Percentiles rank a stretch among this genome's conserved stretches.
These are phyloP conservation scores for Lophiostoma macrostomum DNA, from an alignment of 495 filamentous ascomycete genomes.

Conservation along the genomic window DNA sequence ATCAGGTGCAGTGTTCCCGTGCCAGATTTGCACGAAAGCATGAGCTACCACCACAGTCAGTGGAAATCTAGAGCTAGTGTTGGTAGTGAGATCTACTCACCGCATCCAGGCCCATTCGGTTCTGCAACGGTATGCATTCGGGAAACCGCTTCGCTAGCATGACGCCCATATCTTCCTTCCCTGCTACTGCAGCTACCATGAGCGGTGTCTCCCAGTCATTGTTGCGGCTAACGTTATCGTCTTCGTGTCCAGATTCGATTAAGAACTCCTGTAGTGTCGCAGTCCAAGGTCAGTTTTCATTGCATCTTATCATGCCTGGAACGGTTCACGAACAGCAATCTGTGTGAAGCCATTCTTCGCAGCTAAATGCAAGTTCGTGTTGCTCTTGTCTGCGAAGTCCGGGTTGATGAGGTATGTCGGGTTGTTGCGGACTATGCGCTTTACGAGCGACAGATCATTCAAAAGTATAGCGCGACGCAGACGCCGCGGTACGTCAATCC, in stretches of 20 bases:
- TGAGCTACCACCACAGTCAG: constrained; percentile 22
- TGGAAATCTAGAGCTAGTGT: background rate
- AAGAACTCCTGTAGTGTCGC: constrained; percentile 47
- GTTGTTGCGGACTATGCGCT: constrained; percentile 69
- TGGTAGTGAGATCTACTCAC: constrained; percentile 27
- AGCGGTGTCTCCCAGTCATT: constrained; percentile 69
- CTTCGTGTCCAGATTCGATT: constrained; percentile 44
- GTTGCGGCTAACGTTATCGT: constrained; percentile 61
- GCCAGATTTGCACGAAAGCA: constrained; percentile 33
- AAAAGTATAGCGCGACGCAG: constrained; percentile 61
- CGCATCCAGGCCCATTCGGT: constrained; percentile 47
- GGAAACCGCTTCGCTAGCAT: constrained; percentile 52
- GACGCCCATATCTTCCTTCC: constrained; percentile 58
- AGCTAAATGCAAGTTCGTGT: constrained; percentile 76
- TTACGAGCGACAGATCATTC: constrained; percentile 66
- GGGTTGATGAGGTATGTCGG: constrained; percentile 68
- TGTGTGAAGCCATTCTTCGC: constrained; percentile 62
- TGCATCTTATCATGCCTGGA: background rate
- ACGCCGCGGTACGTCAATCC: constrained; percentile 42
- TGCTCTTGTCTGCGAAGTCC: constrained; percentile 57
- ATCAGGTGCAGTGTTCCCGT: constrained; percentile 31
- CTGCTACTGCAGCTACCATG: constrained; percentile 50
- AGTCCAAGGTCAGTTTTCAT: background rate
- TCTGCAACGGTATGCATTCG: constrained; percentile 33
- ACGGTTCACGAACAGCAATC: constrained; percentile 49